These are phyloP conservation scores for Aegle marmelos DNA, from an alignment of 345 rosid genomes.

Conservation along the genomic window DNA sequence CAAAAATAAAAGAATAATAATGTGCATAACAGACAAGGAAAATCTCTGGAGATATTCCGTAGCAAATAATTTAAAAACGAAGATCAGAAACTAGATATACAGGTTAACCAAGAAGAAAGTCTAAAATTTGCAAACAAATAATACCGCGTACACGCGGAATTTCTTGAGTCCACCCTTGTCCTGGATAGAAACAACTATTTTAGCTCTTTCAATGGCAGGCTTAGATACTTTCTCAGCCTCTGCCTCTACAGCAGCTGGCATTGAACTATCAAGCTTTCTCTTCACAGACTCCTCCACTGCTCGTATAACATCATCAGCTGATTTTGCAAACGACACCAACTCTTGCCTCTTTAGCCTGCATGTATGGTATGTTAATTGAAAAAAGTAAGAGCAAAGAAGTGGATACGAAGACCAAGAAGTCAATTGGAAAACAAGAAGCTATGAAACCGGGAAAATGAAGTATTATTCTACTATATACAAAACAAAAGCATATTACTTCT, in stretches of 20 bases:
- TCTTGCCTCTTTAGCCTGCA: slow-evolving; percentile 75
- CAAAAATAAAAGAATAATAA: neutral
- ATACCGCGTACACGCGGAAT: slow-evolving; percentile 67
- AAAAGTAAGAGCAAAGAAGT: neutral
- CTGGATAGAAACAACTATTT: slow-evolving; percentile 69
- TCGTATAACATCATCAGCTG: slow-evolving; percentile 47
- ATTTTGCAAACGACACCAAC: slow-evolving; percentile 52
- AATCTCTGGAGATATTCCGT: neutral
- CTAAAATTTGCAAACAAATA: slow-evolving; percentile 4
- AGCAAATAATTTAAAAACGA: neutral
- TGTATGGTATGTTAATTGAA: slow-evolving; percentile 6
- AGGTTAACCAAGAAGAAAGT: neutral
- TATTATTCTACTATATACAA: neutral
- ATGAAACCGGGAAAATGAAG: neutral
- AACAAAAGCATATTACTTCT: neutral
- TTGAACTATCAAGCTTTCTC: slow-evolving; percentile 30
- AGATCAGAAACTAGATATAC: neutral
- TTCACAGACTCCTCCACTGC: slow-evolving; percentile 51
- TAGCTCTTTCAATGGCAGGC: slow-evolving; percentile 47
- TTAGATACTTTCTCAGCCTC: slow-evolving; percentile 29
- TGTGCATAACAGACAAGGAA: neutral
- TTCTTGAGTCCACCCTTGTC: slow-evolving; percentile 62
- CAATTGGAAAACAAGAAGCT: neutral
- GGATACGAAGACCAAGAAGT: neutral
- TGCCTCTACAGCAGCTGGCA: slow-evolving; percentile 30